phyloP scores from a whole-genome alignment of 495 filamentous ascomycete genomes.

The Cenococcum geophilum region DNA sequence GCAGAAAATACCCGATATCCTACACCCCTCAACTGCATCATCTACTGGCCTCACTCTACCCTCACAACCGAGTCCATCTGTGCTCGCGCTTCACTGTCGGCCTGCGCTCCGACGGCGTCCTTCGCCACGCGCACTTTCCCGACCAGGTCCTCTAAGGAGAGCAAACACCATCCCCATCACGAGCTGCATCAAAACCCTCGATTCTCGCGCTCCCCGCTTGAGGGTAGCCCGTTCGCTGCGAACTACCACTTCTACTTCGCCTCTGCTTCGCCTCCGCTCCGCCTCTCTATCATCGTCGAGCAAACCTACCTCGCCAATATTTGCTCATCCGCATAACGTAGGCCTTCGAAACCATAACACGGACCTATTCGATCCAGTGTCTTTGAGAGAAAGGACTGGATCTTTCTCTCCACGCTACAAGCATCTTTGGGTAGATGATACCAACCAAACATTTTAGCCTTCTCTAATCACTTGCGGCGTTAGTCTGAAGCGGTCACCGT shows the following conservation, averaged over 20 bases:
- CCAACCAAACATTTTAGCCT: slow-evolving; percentile 8
- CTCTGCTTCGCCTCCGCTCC: slow-evolving; percentile 11
- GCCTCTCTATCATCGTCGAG: slow-evolving; percentile 10
- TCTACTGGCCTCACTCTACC: neutral
- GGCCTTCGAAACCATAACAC: slow-evolving; percentile 14
- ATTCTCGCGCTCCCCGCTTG: neutral
- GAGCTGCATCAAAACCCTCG: neutral
- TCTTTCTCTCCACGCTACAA: slow-evolving; percentile 3
- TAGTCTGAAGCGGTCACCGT: slow-evolving; percentile 18
- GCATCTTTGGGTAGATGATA: slow-evolving; percentile 7
- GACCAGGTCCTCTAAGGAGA: slow-evolving; percentile 20
- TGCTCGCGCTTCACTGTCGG: neutral
- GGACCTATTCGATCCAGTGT: slow-evolving; percentile 3
- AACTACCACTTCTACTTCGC: slow-evolving; percentile 3
- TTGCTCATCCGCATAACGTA: slow-evolving; percentile 14
- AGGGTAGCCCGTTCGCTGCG: neutral
- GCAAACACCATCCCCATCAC: slow-evolving; percentile 25
- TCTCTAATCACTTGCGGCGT: slow-evolving; percentile 24
- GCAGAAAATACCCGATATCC: neutral
- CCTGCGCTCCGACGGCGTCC: slow-evolving; percentile 9
- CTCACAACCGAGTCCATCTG: neutral
- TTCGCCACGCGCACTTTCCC: slow-evolving; percentile 31
- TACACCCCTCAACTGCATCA: neutral
- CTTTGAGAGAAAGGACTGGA: slow-evolving; percentile 14
- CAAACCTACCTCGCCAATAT: slow-evolving; percentile 10